Evolutionary conservation across 1,139 yeast genomes (phyloP), one percentile per base, ranked within the genome.

Genomic region (Diutina catenulata): DNA sequence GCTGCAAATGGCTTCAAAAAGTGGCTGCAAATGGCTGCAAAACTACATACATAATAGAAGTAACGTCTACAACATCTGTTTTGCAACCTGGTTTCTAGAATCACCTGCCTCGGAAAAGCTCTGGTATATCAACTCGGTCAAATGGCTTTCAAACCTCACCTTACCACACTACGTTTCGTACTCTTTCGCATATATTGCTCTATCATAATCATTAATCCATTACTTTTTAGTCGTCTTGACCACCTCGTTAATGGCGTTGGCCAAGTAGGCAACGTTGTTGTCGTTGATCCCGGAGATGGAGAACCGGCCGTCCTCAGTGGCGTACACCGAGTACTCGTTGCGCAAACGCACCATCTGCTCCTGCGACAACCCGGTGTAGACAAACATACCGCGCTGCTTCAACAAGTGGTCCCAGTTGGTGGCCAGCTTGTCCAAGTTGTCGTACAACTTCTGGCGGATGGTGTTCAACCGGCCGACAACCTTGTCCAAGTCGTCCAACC

Each of bases 331-430:
- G 61, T 64, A 80, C 52, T 83, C 76, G 40, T 73, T 69, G 51
- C 81, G 76, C 54, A 91, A 70, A 47, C 67, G 64, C 40, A 74
- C 66, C 37, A 83, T 91, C 59, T 86, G 95, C 33, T 69, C 72
- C 33, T 76, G 64, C 24, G 64, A 58, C 47, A 91, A 71, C 10
- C 96, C 95, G 32, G 96, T 88, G 67, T 72, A 91, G 41, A 88
- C 84, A 60, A 91, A 91, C 97, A 91, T 91, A 53, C 98, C 98
- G 58, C 93, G 82, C 62, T 91, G 97, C 53, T 77, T 70, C 45
- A 80, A 68, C 56, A 91, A 71, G 56, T 84, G 95, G 43, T 79
- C 81, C 97, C 97, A 91, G 55, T 74, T 70, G 54, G 78, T 78
- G 46, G 65, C 63, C 44, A 64, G 47, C 51, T 65, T 65, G 59